These are phyloP conservation scores for Borealophlyctis nickersoniae DNA, from an alignment of 192 early-diverging fungal species.

Conservation along the genomic window DNA sequence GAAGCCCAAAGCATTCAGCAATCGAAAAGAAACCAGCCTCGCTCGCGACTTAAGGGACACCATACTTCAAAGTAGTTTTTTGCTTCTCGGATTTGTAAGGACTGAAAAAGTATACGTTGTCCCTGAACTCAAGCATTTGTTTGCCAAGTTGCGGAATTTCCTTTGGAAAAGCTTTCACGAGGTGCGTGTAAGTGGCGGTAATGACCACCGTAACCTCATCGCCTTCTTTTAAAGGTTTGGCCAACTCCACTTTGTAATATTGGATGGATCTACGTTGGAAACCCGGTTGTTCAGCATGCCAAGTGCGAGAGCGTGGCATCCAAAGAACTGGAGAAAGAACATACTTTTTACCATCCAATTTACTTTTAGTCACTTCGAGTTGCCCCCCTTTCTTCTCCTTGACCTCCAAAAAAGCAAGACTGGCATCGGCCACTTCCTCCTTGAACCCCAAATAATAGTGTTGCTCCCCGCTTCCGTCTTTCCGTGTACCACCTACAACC, in stretches of 20 bases:
- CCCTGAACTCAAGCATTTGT: conserved; percentile 63
- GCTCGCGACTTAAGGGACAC: background rate
- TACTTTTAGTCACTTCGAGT: conserved; percentile 9
- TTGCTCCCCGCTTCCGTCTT: conserved; percentile 17
- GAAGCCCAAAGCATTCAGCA: background rate
- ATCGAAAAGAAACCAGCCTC: background rate
- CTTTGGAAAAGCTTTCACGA: conserved; percentile 38
- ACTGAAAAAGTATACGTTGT: conserved; percentile 59
- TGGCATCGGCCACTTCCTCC: conserved; percentile 6
- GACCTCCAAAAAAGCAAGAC: conserved; percentile 34
- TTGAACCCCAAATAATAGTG: conserved; percentile 35
- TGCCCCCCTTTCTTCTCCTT: conserved; percentile 15
- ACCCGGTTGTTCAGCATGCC: background rate
- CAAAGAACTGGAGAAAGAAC: background rate
- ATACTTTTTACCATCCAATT: conserved; percentile 16
- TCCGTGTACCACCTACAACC: conserved; percentile 41
- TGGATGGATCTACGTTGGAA: conserved; percentile 5
- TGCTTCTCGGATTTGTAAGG: conserved; percentile 69
- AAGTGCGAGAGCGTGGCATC: background rate
- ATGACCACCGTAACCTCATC: conserved; percentile 27
- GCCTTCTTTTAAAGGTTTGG: conserved; percentile 20
- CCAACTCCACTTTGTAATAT: conserved; percentile 24
- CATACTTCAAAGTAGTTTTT: conserved; percentile 78
- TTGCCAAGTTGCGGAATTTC: conserved; percentile 58
- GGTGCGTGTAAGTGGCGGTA: conserved; percentile 29